These are phyloP conservation scores for Dendrocalamus sinicus DNA, from an alignment of 176 grass and related monocot species.

Conservation along the genomic window DNA sequence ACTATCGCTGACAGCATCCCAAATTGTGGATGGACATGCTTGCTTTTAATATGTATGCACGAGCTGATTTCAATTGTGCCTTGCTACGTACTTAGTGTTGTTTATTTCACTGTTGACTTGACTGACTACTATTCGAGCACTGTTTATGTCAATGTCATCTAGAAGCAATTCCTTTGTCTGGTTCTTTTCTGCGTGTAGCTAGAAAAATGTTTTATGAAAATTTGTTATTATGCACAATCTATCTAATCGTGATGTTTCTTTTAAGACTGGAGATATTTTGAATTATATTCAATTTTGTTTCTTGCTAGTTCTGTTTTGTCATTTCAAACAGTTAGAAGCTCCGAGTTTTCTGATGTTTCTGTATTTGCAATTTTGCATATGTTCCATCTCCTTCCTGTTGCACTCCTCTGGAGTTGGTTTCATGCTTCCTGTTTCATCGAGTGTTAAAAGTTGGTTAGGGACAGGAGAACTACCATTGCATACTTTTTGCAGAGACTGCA, in stretches of 20 bases:
- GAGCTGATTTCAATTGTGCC: constrained; percentile 12
- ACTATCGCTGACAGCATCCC: constrained; percentile 7
- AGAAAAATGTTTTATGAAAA: constrained; percentile 3
- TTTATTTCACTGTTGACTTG: constrained; percentile 25
- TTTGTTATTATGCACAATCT: background rate
- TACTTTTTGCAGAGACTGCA: constrained; percentile 28
- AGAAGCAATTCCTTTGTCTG: constrained; percentile 23
- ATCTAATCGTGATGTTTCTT: background rate
- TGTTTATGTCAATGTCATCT: constrained; percentile 27
- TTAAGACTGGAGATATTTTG: too few species aligned
- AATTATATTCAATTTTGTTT: background rate
- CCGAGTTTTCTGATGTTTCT: background rate
- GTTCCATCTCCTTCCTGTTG: background rate
- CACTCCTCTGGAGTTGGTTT: constrained; percentile 15
- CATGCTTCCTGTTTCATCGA: constrained; percentile 16
- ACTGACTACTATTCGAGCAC: background rate
- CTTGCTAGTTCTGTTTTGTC: background rate
- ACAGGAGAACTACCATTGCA: constrained; percentile 41
- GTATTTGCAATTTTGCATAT: background rate
- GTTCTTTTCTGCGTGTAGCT: background rate
- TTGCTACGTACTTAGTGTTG: constrained; percentile 23
- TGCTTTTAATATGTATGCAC: constrained; percentile 10
- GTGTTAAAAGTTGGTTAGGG: constrained; percentile 40
- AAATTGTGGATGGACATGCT: constrained; percentile 25
- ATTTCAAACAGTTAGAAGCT: background rate